Conservation (phyloP, 352 stramenopile species). For the Pythium catenulatum region DNA sequence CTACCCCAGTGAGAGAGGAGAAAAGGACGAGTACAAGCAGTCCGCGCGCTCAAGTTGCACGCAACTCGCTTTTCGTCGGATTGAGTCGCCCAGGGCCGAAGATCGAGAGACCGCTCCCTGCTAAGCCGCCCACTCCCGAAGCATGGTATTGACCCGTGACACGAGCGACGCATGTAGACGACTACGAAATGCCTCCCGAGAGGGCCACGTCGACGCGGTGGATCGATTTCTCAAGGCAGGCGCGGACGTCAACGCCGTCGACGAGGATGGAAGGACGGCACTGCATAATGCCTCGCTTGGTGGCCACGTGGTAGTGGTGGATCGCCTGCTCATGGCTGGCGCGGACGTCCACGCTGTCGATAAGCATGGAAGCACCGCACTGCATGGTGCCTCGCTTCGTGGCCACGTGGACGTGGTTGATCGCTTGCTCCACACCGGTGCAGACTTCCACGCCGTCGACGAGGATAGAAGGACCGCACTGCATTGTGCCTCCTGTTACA, state of each 20-base stretch:
- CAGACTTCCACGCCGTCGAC: neutral
- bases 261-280: neutral
- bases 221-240: neutral
- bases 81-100: no score
- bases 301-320: neutral
- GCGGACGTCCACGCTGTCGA: neutral
- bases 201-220: neutral
- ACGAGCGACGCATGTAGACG: no score
- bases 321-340: neutral
- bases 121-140: no score
- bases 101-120: no score
- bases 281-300: neutral
- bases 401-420: neutral
- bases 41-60: no score
- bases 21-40: no score
- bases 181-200: no score
- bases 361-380: neutral
- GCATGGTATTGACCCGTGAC: no score
- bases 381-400: neutral
- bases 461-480: neutral
- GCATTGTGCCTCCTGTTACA: neutral
- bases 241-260: neutral
- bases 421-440: neutral
- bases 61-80: no score
- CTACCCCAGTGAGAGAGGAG: no score